These are phyloP conservation scores for Cyclostephanos tholiformis DNA, from an alignment of 108 stramenopile genomes.

Conservation along the genomic window DNA sequence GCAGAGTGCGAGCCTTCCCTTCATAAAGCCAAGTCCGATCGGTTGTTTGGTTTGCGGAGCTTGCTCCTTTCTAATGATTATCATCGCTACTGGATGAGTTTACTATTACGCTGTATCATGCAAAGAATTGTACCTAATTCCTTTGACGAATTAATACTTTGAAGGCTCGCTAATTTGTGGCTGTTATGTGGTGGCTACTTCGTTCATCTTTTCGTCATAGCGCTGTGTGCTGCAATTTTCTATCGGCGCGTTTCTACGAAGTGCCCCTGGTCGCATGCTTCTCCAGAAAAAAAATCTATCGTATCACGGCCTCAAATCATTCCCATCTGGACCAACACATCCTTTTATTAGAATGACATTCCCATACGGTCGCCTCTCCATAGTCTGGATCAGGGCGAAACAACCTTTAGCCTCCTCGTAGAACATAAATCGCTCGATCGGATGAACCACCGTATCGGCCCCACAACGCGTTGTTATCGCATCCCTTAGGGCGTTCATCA, in stretches of 20 bases:
- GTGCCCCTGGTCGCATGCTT: no score
- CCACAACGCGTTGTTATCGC: conserved; percentile 36
- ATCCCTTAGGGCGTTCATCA: conserved; percentile 29
- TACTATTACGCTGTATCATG: neutral
- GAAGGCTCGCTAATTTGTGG: no score
- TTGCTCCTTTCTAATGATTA: conserved; percentile 17
- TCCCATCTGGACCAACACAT: conserved; percentile 56
- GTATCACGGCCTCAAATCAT: conserved; percentile 51
- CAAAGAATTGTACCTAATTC: no score
- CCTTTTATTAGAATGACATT: conserved; percentile 56
- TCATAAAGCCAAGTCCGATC: conserved; percentile 24
- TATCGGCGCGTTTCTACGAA: no score
- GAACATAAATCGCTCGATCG: conserved; percentile 52
- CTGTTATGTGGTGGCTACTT: no score
- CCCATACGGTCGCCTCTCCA: conserved; percentile 63
- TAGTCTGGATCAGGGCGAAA: conserved; percentile 58
- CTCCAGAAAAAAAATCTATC: conserved; percentile 11
- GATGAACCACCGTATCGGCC: conserved; percentile 22
- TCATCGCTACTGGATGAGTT: conserved; percentile 25
- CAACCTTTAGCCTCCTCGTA: conserved; percentile 57
- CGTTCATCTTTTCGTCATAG: no score
- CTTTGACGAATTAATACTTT: no score
- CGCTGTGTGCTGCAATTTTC: no score
- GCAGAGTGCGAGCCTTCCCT: conserved; percentile 5
- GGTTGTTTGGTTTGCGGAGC: conserved; percentile 20